Evolutionary conservation across 768 basidiomycete genomes (phyloP), one percentile per base, ranked within the genome.

Genomic region (Galerina sulciceps): DNA sequence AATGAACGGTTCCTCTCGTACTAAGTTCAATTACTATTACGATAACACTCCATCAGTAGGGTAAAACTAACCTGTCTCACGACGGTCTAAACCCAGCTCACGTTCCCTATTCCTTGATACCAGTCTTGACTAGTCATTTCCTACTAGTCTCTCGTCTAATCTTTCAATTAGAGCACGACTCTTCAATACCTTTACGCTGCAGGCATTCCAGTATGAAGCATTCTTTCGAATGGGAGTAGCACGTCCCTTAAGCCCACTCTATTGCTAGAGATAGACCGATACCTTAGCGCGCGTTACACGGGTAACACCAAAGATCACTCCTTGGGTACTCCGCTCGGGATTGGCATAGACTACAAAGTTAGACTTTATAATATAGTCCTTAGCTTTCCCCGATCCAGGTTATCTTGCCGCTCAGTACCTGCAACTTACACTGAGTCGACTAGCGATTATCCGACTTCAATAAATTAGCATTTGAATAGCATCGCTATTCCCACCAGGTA

Each of bases 61-160:
- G 86, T 88, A 88, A 87, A 88, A 88, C 85, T 88, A 88, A 88
- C 85, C 87, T 88, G 85, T 88, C 87, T 87, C 86, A 87, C 84
- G 82, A 88, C 81, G 83, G 86, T 87, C 86, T 87, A 87, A 87
- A 87, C 85, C 85, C 85, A 87, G 85, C 85, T 86, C 85, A 86
- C 81, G 81, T 85, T 87, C 84, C 86, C 85, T 87, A 86, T 65
- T 59, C 45, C 45, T 47, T 47, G 45, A 55, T 55, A 55, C 53
- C 53, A 11, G 53, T 45, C 53, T 55, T 4, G 53, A 45, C 40
- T 45, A 55, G 53, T 55, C 53, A 57, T 57, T 57, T 57, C 55
- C 55, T 57, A 57, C 46, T 41, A 41, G 40, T 41, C 40, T 41
- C 40, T 41, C 40, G 40, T 31, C 26, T 31, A 8, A 31, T 22